Evolutionary conservation across 1,284 basidiomycete species (phyloP), one percentile per base, ranked within the genome.

Genomic region (Ceratobasidium sp.): DNA sequence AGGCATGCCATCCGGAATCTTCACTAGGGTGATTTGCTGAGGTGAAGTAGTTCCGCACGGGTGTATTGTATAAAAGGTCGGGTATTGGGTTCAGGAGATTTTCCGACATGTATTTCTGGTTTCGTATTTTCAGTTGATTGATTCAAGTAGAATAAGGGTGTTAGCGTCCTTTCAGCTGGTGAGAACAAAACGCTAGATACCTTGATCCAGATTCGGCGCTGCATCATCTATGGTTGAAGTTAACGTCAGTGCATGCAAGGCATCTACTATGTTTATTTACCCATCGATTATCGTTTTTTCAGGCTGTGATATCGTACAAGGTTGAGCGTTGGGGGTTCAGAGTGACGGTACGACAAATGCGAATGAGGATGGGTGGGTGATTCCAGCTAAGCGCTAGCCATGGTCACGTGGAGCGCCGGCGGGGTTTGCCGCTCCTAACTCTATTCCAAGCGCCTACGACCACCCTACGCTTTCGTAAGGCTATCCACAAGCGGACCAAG

Each of bases 11-110:
- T 82, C 79, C 5, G 93, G 93, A 55, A 84, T 82, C 73, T 85
- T 83, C 34, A 95, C 90, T 39, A 95, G 81, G n/a, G 88, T n/a
- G 92, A 94, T 74, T 86, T 86, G 75, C 86, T 86, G 39, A 94
- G 85, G 73, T 83, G 81, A 69, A 95, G 85, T 59, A 93, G 81
- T 74, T 92, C 87, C 62, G 83, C 78, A 62, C 89, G 87, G 77
- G 87, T 85, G 81, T 93, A 94, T 75, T 87, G 85, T 75, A 85
- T 81, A 75, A 89, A 70, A 26, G 52, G 2, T n/a, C 65, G 65
- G 26, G 65, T 41, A 34, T 34, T 36, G 53, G 41, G 45, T 70
- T 46, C 41, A 28, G 39, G 39, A 41, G 23, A 6, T 34, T 58
- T 45, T 21, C 34, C 41, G 41, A 53, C 14, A 10, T 53, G 39